Evolutionary conservation across 1,139 yeast genomes (phyloP), one percentile per base, ranked within the genome.

Genomic region (Hanseniaspora sp.): DNA sequence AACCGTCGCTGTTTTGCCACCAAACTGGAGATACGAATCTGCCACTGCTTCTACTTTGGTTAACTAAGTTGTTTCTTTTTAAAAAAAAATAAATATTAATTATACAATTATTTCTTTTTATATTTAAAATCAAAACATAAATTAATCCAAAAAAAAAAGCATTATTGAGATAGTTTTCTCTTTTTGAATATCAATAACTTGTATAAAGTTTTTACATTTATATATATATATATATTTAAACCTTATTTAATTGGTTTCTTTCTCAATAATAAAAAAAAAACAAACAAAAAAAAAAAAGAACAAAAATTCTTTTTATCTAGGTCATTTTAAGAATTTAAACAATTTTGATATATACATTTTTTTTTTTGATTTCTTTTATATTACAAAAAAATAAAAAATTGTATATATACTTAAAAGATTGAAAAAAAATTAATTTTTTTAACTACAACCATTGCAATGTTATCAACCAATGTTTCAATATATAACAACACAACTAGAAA

Each of bases 21-120:
- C 98, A 74, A 88, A 86, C 92, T 92, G 97, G 97, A 92, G 92
- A 82, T 92, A 85, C 95, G 98, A 92, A 81, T 90, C 98, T 67
- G 95, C 98, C 74, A 94, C 98, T 73, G 99, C 99, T 73, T 92
- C 98, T 72, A 95, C 99, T 77, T 83, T 94, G 78, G 98, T 94
- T 73, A 90, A 90, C 84, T 90, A 87, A 75, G 71, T 70, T 23
- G 23, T 23, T 23, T 23, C 23, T 65, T 54, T 57, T 56, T 39
- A 28, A 48, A 11, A 23, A 23, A 30, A 18, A 23, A 23, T 3
- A 23, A 23, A 23, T 23, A n/a, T n/a, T n/a, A n/a, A n/a, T n/a
- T n/a, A n/a, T n/a, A n/a, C n/a, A n/a, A n/a, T n/a, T n/a, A n/a
- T n/a, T n/a, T 23, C 31, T 55, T 38, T 52, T 43, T 53, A 40